Evolutionary conservation across 148 eudicot genomes (phyloP), one percentile per base, ranked within the genome.

Genomic region (Simmondsia chinensis): DNA sequence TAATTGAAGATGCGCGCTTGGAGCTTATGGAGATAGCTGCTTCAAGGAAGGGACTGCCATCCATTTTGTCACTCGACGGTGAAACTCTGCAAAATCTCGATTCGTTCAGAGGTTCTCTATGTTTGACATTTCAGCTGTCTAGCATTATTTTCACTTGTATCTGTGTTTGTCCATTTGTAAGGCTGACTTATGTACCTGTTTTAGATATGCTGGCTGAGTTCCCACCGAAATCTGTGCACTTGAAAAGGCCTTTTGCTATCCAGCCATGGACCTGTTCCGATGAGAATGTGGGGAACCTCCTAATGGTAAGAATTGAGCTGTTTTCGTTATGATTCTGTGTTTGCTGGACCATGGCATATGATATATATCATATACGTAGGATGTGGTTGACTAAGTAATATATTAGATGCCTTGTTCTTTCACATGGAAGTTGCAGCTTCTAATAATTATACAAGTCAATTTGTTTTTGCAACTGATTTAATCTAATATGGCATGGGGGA

Each of bases 1-100:
- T 81, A 37, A 63, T 84, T 58, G 97, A 89, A 57, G 97, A 89
- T 69, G 95, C 84, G 56, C 64, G 80, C 20, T 52, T 89, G 72
- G 97, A 89, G 66, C 74, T 89, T 21, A 84, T 89, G 97, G 97
- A 89, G 56, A 54, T 84, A 45, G 97, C 93, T 4, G 78, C 95
- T 48, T 82, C 77, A 49, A 65, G 52, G 49, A 78, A 57, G 71
- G 76, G 95, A 24, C 63, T 78, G 65, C 57, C 91, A 53, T 84
- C 97, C 35, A 74, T 84, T 20, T 46, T 81, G 52, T 62, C 93
- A 21, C 93, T 89, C 43, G 87, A 81, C 38, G 61, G 68, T 51
- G 95, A 84, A 48, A 70, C 91, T 33, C 45, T 89, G 59, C 72
- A 73, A 65, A 74, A 67, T 61, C 95, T 89, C 17, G 82, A 81